Evolutionary conservation across 2,329 filamentous ascomycete species (phyloP).

Genomic region (Zalaria sp.): DNA sequence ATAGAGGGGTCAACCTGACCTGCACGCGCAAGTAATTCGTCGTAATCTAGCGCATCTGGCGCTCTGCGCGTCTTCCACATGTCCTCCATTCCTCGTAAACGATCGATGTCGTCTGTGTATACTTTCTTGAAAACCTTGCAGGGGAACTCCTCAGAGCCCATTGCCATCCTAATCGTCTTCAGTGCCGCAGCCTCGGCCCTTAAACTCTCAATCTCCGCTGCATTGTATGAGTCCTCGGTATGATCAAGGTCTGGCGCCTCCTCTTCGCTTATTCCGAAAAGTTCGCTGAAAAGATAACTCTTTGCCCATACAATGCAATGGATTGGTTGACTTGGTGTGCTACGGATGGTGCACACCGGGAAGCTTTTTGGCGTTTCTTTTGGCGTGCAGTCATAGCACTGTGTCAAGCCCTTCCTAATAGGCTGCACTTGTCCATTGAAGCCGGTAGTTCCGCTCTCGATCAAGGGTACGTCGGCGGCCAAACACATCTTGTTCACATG

Average conservation of each 20-base stretch:
- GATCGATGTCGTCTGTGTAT: conserved; percentile 70
- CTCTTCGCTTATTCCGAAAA: conserved; percentile 86
- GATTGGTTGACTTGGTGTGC: conserved; percentile 88
- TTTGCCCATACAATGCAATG: conserved; percentile 99
- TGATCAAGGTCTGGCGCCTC: conserved; percentile 67
- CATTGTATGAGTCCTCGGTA: conserved; percentile 68
- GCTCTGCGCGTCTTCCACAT: conserved; percentile 84
- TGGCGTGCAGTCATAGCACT: conserved; percentile 88
- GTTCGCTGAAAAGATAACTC: conserved; percentile 86
- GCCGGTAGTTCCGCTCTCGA: conserved; percentile 93
- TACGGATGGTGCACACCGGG: conserved; percentile 92
- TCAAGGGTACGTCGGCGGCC: conserved; percentile 74
- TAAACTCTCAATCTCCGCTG: conserved; percentile 75
- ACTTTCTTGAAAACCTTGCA: conserved; percentile 84
- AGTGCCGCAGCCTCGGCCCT: conserved; percentile 72
- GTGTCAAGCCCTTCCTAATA: conserved; percentile 73
- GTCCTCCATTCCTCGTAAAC: conserved; percentile 74
- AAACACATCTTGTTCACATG: conserved; percentile 98
- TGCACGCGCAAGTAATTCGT: conserved; percentile 35
- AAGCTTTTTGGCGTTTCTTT: conserved; percentile 89
- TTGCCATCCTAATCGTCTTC: conserved; percentile 65
- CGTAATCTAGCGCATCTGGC: conserved; percentile 61
- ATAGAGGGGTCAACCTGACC: conserved; percentile 13
- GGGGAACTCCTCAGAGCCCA: conserved; percentile 65
- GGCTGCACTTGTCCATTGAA: conserved; percentile 97